Conservation (phyloP, 352 stramenopile genomes). For the Phytophthora aleatoria region DNA sequence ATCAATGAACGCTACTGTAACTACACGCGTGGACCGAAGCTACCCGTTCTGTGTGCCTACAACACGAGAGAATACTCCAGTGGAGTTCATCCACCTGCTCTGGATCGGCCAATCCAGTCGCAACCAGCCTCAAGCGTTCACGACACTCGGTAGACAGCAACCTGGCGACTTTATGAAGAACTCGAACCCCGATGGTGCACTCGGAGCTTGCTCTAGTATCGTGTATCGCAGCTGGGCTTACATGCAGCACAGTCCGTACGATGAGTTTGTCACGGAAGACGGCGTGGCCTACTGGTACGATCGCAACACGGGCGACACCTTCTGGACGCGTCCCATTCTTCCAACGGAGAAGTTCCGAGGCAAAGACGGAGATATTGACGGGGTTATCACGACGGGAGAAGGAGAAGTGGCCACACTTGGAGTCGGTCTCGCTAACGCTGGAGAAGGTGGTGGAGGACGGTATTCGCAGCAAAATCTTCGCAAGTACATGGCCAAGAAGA, state of each 20-base stretch:
- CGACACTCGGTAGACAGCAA: slow-evolving; percentile 87
- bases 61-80: slow-evolving; percentile 90
- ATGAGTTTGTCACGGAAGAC: slow-evolving; percentile 92
- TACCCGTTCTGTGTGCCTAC: slow-evolving; percentile 95
- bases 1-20: slow-evolving; percentile 84
- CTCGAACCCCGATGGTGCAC: slow-evolving; percentile 65
- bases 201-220: slow-evolving; percentile 84
- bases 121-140: slow-evolving; percentile 93
- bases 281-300: slow-evolving; percentile 93
- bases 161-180: slow-evolving; percentile 93
- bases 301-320: slow-evolving; percentile 83
- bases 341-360: slow-evolving; percentile 76
- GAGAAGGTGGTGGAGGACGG: slow-evolving; percentile 38
- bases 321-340: slow-evolving; percentile 89
- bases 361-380: slow-evolving; percentile 81
- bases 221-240: slow-evolving; percentile 94
- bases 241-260: slow-evolving; percentile 80
- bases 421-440: slow-evolving; percentile 47
- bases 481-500: slow-evolving; percentile 87
- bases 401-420: slow-evolving; percentile 79
- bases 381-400: slow-evolving; percentile 73
- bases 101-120: slow-evolving; percentile 87
- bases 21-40: slow-evolving; percentile 82
- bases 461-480: slow-evolving; percentile 78
- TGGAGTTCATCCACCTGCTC: slow-evolving; percentile 94